These are phyloP conservation scores for Pterocarpus macrocarpus DNA, from an alignment of 306 rosid species.

Conservation along the genomic window DNA sequence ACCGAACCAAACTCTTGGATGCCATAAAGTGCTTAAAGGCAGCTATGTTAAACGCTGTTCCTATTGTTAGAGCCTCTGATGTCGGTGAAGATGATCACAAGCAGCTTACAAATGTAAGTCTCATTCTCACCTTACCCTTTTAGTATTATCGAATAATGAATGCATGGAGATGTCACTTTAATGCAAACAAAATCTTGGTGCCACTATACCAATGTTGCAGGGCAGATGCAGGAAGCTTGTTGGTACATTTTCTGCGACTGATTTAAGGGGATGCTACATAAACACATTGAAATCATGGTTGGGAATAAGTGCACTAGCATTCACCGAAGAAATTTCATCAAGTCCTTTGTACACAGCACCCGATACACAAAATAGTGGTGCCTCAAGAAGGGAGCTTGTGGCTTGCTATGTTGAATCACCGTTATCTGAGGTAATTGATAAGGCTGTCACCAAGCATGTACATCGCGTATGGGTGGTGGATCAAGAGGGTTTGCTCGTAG, in stretches of 20 bases:
- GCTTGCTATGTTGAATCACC: conserved; percentile 62
- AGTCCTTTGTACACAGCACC: conserved; percentile 54
- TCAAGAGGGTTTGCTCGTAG: conserved; percentile 70
- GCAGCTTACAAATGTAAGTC: conserved; percentile 68
- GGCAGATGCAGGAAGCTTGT: conserved; percentile 70
- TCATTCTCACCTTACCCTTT: background rate
- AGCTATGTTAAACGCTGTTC: conserved; percentile 77
- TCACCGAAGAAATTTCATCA: conserved; percentile 56
- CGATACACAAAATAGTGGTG: conserved; percentile 13
- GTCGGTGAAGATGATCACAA: conserved; percentile 58
- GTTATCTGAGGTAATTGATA: conserved; percentile 62
- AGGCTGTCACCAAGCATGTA: conserved; percentile 71
- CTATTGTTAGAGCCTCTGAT: conserved; percentile 65
- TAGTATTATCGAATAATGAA: background rate
- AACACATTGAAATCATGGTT: conserved; percentile 81
- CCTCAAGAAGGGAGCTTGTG: conserved; percentile 61
- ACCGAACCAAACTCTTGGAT: conserved; percentile 67
- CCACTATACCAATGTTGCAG: conserved; percentile 45
- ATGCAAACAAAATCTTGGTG: background rate
- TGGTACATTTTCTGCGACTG: conserved; percentile 86
- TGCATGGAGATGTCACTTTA: background rate
- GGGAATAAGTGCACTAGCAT: conserved; percentile 65
- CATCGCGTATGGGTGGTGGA: conserved; percentile 92
- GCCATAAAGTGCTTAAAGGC: conserved; percentile 77
- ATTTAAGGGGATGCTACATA: conserved; percentile 72